These are phyloP conservation scores for Licmophora abbreviata DNA, from an alignment of 108 stramenopile genomes.

Conservation along the genomic window DNA sequence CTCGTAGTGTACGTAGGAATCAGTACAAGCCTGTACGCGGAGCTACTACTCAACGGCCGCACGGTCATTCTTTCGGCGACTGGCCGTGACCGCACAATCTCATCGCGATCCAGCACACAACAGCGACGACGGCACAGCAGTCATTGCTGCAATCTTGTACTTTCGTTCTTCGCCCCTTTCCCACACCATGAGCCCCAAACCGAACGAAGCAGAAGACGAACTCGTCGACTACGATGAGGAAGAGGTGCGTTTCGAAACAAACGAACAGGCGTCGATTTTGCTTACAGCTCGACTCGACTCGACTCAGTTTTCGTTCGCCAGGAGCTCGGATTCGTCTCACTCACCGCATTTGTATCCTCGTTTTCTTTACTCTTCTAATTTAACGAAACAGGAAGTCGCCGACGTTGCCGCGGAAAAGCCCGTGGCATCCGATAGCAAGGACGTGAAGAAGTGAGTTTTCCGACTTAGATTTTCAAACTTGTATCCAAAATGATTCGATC, in stretches of 20 bases:
- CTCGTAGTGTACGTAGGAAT: too few species aligned
- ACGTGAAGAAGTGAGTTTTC: conserved; percentile 81
- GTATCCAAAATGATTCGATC: too few species aligned
- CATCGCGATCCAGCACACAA: too few species aligned
- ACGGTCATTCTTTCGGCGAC: too few species aligned
- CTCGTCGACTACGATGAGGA: conserved; percentile 89
- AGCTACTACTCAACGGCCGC: too few species aligned
- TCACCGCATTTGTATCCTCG: neutral
- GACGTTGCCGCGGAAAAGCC: conserved; percentile 55
- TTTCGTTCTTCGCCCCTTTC: too few species aligned
- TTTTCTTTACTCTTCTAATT: neutral
- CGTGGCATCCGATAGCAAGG: conserved; percentile 49
- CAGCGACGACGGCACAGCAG: too few species aligned
- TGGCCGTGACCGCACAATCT: too few species aligned
- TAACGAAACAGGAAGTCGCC: conserved; percentile 44
- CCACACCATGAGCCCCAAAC: too few species aligned
- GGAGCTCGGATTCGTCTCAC: neutral
- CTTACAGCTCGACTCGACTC: neutral
- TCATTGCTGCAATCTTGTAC: too few species aligned
- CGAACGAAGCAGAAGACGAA: conserved; percentile 44
- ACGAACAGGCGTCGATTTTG: neutral
- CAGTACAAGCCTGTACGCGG: too few species aligned
- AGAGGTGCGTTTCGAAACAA: conserved; percentile 32
- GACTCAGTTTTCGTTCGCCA: neutral
- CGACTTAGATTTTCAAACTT: neutral